Evolutionary conservation across 2,329 filamentous ascomycete genomes (phyloP).

Genomic region (Botryotinia calthae): DNA sequence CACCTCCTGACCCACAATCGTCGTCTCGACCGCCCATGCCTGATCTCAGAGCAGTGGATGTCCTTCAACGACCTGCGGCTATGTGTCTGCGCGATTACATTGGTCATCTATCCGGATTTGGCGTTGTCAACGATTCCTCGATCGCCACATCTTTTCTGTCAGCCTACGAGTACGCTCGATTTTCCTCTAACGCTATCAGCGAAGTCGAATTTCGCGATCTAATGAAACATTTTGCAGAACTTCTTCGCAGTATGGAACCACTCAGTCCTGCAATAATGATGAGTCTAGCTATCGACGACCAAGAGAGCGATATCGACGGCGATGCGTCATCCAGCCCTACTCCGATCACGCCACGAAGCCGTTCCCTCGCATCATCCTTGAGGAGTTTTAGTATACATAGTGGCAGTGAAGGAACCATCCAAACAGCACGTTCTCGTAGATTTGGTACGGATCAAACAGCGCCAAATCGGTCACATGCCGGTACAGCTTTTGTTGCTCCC

Average conservation of each 20-base stretch:
- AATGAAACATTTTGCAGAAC: slow-evolving; percentile 80
- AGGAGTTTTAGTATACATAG: slow-evolving; percentile 29
- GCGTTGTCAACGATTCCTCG: slow-evolving; percentile 57
- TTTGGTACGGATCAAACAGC: slow-evolving; percentile 22
- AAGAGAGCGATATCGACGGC: slow-evolving; percentile 36
- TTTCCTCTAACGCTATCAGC: slow-evolving; percentile 67
- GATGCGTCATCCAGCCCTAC: slow-evolving; percentile 28
- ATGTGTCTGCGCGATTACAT: slow-evolving; percentile 82
- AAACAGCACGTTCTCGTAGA: slow-evolving; percentile 31
- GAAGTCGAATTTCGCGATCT: slow-evolving; percentile 71
- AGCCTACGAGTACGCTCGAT: slow-evolving; percentile 81
- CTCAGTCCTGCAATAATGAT: slow-evolving; percentile 30
- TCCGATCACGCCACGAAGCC: slow-evolving; percentile 29
- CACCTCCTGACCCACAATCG: slow-evolving; percentile 53
- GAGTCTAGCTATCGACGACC: slow-evolving; percentile 27
- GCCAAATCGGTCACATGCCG: slow-evolving; percentile 26
- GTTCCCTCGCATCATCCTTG: slow-evolving; percentile 31
- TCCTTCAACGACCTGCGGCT: slow-evolving; percentile 66
- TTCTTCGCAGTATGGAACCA: slow-evolving; percentile 72
- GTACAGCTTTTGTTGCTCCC: slow-evolving; percentile 34
- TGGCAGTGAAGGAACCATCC: slow-evolving; percentile 36
- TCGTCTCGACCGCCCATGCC: slow-evolving; percentile 47
- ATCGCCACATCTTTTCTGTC: slow-evolving; percentile 62
- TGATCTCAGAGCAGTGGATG: slow-evolving; percentile 64
- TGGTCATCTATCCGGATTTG: slow-evolving; percentile 63